Base-by-base conservation (phyloP, 495 filamentous ascomycete genomes). In the Chaetomidium leptoderma region DNA sequence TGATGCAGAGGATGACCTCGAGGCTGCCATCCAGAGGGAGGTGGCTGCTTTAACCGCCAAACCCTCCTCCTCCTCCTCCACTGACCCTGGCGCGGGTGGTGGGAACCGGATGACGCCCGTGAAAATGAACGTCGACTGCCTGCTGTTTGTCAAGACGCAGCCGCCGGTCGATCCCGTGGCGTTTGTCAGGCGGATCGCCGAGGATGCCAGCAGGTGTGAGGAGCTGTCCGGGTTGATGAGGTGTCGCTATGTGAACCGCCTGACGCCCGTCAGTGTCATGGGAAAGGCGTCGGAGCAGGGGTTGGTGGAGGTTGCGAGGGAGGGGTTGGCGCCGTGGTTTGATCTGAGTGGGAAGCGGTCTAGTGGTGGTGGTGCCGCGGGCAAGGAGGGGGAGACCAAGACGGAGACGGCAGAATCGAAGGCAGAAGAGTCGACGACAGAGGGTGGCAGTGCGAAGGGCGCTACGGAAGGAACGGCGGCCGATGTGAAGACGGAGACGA, bases 231-330 rank as follows among this genome's bases (percentile, higher is more conserved):
- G 72, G 67, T n/a, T 78, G 70, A 83, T 88, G 67, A 81, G 78
- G 58, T 83, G 81, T 59, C 83, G 90, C 53, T 96, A 83, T 65
- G 79, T 92, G 27, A 92, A 93, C 70, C 80, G 95, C 57, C 75
- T 99, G 63, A 95, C 90, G 17, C 93, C 93, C 2, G 79, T 96
- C 56, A 83, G 78, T 4, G 70, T 79, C 17, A 88, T 87, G 45
- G 87, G 82, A 2, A 95, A 90, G 71, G 91, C 91, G 17, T 87
- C 86, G 14, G 83, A 87, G 62, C 79, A 85, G 43, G 90, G 90
- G 8, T 49, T 97, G 6, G 82, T 84, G 26, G 85, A 85, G 52
- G 81, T 96, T 32, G 86, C 86, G 2, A 78, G 72, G 66, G 73
- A 83, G 57, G 90, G 92, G 27, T 76, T 97, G 17, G 73, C 76